Conservation (phyloP, 352 stramenopile species). For the Elongisporangium prolatum region DNA sequence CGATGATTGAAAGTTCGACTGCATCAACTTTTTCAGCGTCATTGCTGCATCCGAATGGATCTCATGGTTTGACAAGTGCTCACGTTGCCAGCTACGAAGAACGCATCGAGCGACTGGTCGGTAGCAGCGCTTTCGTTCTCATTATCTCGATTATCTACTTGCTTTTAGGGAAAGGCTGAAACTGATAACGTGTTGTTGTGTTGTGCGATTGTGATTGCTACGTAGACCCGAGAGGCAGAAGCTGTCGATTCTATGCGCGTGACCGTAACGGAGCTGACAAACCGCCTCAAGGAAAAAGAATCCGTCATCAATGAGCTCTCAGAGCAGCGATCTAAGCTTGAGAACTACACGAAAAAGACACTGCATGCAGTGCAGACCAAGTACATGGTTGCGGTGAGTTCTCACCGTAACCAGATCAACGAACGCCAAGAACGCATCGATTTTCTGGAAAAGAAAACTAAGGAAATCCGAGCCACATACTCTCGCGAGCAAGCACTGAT, state of each 20-base stretch:
- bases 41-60: constrained; percentile 1
- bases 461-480: constrained; percentile 71
- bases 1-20: not conserved
- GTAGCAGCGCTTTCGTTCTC: constrained; percentile 7
- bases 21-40: not conserved
- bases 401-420: constrained; percentile 84
- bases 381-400: constrained; percentile 88
- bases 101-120: constrained; percentile 64
- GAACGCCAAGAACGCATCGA: constrained; percentile 84
- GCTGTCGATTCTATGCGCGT: constrained; percentile 70
- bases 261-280: constrained; percentile 75
- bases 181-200: constrained; percentile 8
- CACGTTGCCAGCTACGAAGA: constrained; percentile 71
- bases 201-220: constrained; percentile 4
- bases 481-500: constrained; percentile 83
- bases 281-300: constrained; percentile 86
- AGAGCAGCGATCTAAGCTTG: constrained; percentile 81
- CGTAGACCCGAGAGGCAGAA: constrained; percentile 56
- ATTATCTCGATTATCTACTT: constrained; percentile 6
- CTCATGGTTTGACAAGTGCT: constrained; percentile 6
- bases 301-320: constrained; percentile 85
- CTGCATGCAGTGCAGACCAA: constrained; percentile 88
- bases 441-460: constrained; percentile 85
- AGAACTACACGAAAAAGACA: constrained; percentile 90
- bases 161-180: constrained; percentile 4